Base-by-base conservation (phyloP, 139 green algal species). In the Haematococcus sp. region DNA sequence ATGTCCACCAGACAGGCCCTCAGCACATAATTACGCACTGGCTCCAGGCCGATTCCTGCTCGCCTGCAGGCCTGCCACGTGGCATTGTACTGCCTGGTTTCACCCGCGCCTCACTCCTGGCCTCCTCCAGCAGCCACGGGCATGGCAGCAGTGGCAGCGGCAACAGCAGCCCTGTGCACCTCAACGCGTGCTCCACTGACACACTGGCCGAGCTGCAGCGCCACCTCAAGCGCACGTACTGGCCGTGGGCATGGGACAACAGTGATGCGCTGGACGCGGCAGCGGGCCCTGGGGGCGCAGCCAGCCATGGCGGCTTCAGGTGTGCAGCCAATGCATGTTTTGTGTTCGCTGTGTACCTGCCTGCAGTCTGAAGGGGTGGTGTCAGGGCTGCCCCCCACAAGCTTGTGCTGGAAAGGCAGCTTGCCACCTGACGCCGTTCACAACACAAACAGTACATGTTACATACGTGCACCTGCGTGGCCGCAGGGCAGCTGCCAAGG, bases 141-240 rank as follows among this genome's bases (percentile, higher is more conserved):
- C 49, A 51, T 2, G 16, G 17, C 34, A 35, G 31, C 33, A 71
- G n/a, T 54, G 71, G 44, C 67, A 69, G 55, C 64, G 44, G 35
- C 43, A 35, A 15, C 65, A 72, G 65, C n/a, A 34, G 35, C 35
- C 23, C 33, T 34, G 43, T 60, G 34, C 34, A 33, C 25, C 75
- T 83, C 0, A 84, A 84, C 60, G 79, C 77, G 1, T 84, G 77
- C 67, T 84, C 73, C 52, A 80, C 63, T 34, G 77, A 87, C 44
- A 63, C 81, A 1, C 76, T 97, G 35, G 69, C 80, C 5, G 89
- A 97, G 78, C 60, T 93, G 67, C 86, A 97, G 66, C 76, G 81
- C 17, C 88, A 89, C 65, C 80, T 96, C 16, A 96, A 96, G 79
- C 78, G 91, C 20, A 59, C 86, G 34, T 97, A 90, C 82, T 97